These are phyloP conservation scores for Xylaria acuta DNA, from an alignment of 495 filamentous ascomycete genomes.

Conservation along the genomic window DNA sequence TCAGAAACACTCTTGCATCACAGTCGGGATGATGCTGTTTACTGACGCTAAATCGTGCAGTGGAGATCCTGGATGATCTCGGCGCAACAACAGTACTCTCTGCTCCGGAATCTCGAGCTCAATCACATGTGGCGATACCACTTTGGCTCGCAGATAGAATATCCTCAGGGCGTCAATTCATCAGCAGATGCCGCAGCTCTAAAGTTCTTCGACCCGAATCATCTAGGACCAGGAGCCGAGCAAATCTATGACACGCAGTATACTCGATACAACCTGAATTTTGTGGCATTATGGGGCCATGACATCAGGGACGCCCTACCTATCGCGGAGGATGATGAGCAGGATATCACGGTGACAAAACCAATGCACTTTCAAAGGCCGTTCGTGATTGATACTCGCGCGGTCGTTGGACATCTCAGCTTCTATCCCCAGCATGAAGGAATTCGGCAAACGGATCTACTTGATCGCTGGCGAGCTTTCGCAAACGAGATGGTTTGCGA, in stretches of 20 bases:
- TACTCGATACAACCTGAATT: constrained; percentile 51
- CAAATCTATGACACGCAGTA: constrained; percentile 55
- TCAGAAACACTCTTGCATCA: neutral
- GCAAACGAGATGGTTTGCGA: constrained; percentile 53
- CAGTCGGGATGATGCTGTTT: neutral
- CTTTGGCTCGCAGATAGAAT: constrained; percentile 45
- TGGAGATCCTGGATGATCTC: constrained; percentile 56
- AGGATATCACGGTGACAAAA: constrained; percentile 39
- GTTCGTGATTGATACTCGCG: constrained; percentile 59
- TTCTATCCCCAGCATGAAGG: constrained; percentile 48
- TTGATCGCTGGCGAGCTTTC: constrained; percentile 59
- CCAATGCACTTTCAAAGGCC: constrained; percentile 36
- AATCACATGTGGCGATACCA: constrained; percentile 55
- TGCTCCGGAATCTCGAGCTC: constrained; percentile 58
- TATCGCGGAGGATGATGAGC: constrained; percentile 42
- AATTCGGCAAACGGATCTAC: constrained; percentile 56
- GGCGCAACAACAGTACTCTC: constrained; percentile 63
- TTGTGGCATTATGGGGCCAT: constrained; percentile 55
- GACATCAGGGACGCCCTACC: constrained; percentile 43
- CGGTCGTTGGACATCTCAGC: constrained; percentile 58
- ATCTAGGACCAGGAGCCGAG: constrained; percentile 35
- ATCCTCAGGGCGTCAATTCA: constrained; percentile 26
- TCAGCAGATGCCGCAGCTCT: constrained; percentile 25
- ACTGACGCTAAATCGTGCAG: constrained; percentile 34
- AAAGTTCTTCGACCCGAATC: constrained; percentile 24